Conservation (phyloP, 331 rosid species). For the Telfairia occidentalis region DNA sequence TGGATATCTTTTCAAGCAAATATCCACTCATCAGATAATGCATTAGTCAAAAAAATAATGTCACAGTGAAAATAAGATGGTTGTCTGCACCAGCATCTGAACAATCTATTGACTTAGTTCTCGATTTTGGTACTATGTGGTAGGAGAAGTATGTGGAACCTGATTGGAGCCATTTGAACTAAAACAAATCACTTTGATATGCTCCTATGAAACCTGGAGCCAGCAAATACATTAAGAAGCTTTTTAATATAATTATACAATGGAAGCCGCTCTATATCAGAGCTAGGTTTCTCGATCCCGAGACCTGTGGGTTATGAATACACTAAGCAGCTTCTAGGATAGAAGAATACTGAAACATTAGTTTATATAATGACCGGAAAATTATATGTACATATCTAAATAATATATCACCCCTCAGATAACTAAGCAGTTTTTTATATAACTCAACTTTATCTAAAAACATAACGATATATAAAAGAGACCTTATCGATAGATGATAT, state of each 20-base stretch:
- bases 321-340: neutral
- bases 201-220: neutral
- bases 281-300: no score
- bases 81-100: neutral
- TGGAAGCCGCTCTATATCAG: no score
- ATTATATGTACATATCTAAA: conserved; percentile 6
- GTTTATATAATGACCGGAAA: neutral
- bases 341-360: neutral
- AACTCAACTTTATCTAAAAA: conserved; percentile 9
- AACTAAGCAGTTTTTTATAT: conserved; percentile 1
- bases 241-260: no score
- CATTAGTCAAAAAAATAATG: no score
- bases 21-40: no score
- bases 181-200: neutral
- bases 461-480: neutral
- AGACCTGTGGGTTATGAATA: no score
- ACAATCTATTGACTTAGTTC: neutral
- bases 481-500: neutral
- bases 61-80: neutral
- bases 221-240: neutral
- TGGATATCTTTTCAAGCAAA: no score
- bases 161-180: neutral
- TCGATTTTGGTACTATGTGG: neutral
- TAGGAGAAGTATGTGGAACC: neutral
- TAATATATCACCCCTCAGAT: conserved; percentile 1